phyloP scores from a whole-genome alignment of 2,329 filamentous ascomycete species.

The Colletotrichum noveboracense region DNA sequence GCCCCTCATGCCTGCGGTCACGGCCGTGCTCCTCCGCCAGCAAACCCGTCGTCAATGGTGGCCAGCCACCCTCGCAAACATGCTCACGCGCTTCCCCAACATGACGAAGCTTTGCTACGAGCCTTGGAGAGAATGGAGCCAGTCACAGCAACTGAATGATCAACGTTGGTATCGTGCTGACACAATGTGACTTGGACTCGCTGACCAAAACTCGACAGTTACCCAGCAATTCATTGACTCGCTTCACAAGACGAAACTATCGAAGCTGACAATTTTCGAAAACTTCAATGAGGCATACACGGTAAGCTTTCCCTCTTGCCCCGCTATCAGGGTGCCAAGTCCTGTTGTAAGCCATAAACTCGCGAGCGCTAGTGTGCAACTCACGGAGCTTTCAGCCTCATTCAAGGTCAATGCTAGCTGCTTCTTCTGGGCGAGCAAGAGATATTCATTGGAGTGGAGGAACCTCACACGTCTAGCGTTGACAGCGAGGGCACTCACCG shows the following conservation, averaged over 20 bases:
- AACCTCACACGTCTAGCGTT: constrained; percentile 35
- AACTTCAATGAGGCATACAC: constrained; percentile 38
- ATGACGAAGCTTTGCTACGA: constrained; percentile 43
- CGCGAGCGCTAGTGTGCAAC: constrained; percentile 32
- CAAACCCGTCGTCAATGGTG: constrained; percentile 42
- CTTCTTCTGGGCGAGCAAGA: constrained; percentile 31
- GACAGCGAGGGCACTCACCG: constrained; percentile 32
- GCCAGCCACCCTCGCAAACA: constrained; percentile 31
- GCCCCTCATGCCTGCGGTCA: constrained; percentile 36
- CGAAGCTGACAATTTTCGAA: constrained; percentile 38
- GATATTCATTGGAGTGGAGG: constrained; percentile 29
- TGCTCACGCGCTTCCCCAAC: constrained; percentile 38
- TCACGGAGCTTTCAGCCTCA: constrained; percentile 33
- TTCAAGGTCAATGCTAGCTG: constrained; percentile 35
- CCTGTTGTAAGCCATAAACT: constrained; percentile 29
- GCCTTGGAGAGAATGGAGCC: constrained; percentile 39
- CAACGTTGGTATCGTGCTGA: constrained; percentile 28
- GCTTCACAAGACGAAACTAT: constrained; percentile 26
- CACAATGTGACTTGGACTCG: constrained; percentile 16
- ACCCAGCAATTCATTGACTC: constrained; percentile 30
- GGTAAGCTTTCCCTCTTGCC: constrained; percentile 13
- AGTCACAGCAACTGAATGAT: constrained; percentile 28
- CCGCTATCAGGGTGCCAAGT: constrained; percentile 26
- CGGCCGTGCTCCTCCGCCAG: constrained; percentile 38
- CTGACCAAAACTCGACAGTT: constrained; percentile 25